Conservation (phyloP, 345 rosid genomes). For the Populus ilicifolia region DNA sequence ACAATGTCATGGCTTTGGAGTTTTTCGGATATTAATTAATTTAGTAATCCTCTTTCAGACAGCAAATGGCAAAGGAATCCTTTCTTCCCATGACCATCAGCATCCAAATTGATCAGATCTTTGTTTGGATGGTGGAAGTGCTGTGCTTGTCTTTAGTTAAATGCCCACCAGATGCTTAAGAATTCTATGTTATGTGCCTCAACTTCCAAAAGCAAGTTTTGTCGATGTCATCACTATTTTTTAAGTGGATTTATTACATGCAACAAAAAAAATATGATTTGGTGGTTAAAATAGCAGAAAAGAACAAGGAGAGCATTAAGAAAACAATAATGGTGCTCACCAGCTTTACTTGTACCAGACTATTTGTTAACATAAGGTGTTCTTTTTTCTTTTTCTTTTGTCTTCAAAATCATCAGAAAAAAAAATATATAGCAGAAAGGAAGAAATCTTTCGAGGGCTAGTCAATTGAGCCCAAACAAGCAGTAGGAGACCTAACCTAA, state of each 20-base stretch:
- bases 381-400: no score
- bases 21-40: neutral
- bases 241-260: neutral
- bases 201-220: conserved; percentile 8
- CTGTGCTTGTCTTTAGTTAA: conserved; percentile 5
- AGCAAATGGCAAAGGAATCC: conserved; percentile 5
- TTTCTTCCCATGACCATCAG: neutral
- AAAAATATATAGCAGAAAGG: no score
- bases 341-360: no score
- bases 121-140: neutral
- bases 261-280: neutral
- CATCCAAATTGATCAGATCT: neutral
- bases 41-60: neutral
- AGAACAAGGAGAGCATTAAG: neutral
- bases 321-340: neutral
- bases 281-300: neutral
- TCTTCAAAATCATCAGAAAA: no score
- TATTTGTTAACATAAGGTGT: neutral
- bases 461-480: no score
- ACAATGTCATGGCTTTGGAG: neutral
- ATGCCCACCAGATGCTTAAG: neutral
- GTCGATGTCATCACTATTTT: neutral
- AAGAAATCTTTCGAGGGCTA: no score
- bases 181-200: neutral
- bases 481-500: no score